Conservation (phyloP, 1,284 basidiomycete species). For the Apiotrichum gracile region DNA sequence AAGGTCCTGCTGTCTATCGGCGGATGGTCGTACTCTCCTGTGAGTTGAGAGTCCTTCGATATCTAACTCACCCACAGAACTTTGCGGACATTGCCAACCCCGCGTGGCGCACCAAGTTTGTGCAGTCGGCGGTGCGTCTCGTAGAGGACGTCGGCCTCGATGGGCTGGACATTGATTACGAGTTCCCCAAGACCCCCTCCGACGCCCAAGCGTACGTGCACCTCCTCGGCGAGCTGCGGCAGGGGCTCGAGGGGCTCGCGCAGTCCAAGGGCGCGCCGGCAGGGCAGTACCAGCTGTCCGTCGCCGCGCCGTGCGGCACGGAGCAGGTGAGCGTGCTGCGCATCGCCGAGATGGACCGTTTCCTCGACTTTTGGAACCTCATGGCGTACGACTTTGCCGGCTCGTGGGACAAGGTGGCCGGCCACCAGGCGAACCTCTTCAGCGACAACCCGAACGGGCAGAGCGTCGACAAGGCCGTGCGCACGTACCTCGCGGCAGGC, state of each 20-base stretch:
- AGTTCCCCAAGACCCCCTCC: slow-evolving; percentile 50
- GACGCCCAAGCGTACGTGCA: slow-evolving; percentile 51
- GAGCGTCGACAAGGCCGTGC: slow-evolving; percentile 66
- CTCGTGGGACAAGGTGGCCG: slow-evolving; percentile 52
- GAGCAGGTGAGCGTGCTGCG: slow-evolving; percentile 62
- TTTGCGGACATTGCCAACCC: slow-evolving; percentile 54
- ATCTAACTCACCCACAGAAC: slow-evolving; percentile 25
- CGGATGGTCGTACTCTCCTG: slow-evolving; percentile 81
- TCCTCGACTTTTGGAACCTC: slow-evolving; percentile 78
- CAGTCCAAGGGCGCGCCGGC: slow-evolving; percentile 27
- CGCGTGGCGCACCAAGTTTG: slow-evolving; percentile 62
- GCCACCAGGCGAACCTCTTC: slow-evolving; percentile 79
- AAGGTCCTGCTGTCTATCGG: slow-evolving; percentile 74
- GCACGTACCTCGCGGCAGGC: slow-evolving; percentile 61
- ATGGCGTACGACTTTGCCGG: slow-evolving; percentile 55
- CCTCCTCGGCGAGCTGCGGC: slow-evolving; percentile 49
- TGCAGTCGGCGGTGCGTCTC: slow-evolving; percentile 61
- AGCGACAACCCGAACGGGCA: slow-evolving; percentile 45
- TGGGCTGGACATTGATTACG: slow-evolving; percentile 53
- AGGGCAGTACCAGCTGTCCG: slow-evolving; percentile 48
- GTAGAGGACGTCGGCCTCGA: slow-evolving; percentile 85
- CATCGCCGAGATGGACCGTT: slow-evolving; percentile 65
- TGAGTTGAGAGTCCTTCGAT: slow-evolving; percentile 7
- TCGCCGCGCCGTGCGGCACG: slow-evolving; percentile 78
- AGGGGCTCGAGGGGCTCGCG: slow-evolving; percentile 46